A percentile compares a stretch with the other conserved stretches of the same genome.
Conservation (phyloP, 768 basidiomycete genomes). For the Plicaturopsis crispa region DNA sequence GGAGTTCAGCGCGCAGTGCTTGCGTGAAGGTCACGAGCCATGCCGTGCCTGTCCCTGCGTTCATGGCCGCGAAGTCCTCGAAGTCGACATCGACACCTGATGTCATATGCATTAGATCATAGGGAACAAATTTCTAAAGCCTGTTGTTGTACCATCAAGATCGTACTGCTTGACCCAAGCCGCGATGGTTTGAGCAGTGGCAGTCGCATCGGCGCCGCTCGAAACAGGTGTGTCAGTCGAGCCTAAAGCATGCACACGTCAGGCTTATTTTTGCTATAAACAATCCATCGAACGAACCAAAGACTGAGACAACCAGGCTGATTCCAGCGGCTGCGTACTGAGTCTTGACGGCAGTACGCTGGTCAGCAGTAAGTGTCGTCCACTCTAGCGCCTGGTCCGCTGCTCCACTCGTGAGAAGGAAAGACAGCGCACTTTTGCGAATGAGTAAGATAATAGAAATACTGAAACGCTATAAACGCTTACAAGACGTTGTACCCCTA, state of each 20-base stretch:
- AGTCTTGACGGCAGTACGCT: slow-evolving; percentile 33
- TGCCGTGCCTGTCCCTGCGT: slow-evolving; percentile 18
- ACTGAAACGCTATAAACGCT: neutral
- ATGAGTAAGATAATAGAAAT: neutral
- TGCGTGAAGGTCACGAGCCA: slow-evolving; percentile 26
- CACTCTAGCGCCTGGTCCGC: slow-evolving; percentile 40
- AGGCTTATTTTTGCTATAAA: too few relatives aligned
- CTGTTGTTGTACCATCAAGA: too few relatives aligned
- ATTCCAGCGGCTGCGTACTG: slow-evolving; percentile 50
- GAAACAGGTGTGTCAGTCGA: slow-evolving; percentile 47
- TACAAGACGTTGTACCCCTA: slow-evolving; percentile 24
- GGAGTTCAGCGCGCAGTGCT: slow-evolving; percentile 24
- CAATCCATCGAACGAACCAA: too few relatives aligned
- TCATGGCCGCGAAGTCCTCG: slow-evolving; percentile 29
- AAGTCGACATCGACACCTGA: slow-evolving; percentile 52
- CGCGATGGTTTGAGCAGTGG: slow-evolving; percentile 57
- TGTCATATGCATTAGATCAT: too few relatives aligned
- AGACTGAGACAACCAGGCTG: slow-evolving; percentile 48
- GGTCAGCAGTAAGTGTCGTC: slow-evolving; percentile 26
- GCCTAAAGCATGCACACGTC: too few relatives aligned
- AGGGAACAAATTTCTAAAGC: too few relatives aligned
- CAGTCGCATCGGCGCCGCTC: slow-evolving; percentile 50
- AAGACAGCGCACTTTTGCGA: slow-evolving; percentile 27
- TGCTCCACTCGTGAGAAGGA: slow-evolving; percentile 32
- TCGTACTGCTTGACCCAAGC: slow-evolving; percentile 42